A percentile compares a stretch with the other conserved stretches of the same genome.
Evolutionary conservation across 805 yeast genomes (phyloP).

Genomic region (Metschnikowia lachancei): DNA sequence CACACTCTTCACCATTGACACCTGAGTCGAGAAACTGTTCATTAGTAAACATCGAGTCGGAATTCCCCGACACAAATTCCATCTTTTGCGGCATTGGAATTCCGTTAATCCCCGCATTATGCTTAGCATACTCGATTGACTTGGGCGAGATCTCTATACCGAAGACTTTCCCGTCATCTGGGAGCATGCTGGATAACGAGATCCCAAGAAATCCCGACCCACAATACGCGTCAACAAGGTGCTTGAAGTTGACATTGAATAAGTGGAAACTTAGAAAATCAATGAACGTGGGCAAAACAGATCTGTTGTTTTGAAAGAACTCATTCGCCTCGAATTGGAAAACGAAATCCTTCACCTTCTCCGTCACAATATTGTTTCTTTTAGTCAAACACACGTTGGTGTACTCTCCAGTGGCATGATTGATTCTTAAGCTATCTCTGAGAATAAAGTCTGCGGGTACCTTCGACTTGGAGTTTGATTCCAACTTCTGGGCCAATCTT

Average conservation of each 20-base stretch:
- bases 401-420: conserved; percentile 31
- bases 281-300: conserved; percentile 35
- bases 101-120: conserved; percentile 40
- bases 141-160: conserved; percentile 41
- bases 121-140: conserved; percentile 36
- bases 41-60: conserved; percentile 35
- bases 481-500: conserved; percentile 9
- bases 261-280: conserved; percentile 27
- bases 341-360: conserved; percentile 32
- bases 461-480: not conserved
- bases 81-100: conserved; percentile 27
- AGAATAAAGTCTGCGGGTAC: conserved; percentile 24
- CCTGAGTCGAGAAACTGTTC: conserved; percentile 24
- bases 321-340: conserved; percentile 40
- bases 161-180: conserved; percentile 33
- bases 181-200: conserved; percentile 28
- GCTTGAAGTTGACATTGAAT: conserved; percentile 19
- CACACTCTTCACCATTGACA: conserved; percentile 31
- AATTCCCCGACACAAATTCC: conserved; percentile 37
- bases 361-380: conserved; percentile 31
- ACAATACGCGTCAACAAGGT: conserved; percentile 44
- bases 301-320: conserved; percentile 47
- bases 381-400: conserved; percentile 26
- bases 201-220: conserved; percentile 48
- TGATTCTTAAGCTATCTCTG: conserved; percentile 33